Conservation (phyloP, 257 asterid genomes). For the Asclepias syriaca region DNA sequence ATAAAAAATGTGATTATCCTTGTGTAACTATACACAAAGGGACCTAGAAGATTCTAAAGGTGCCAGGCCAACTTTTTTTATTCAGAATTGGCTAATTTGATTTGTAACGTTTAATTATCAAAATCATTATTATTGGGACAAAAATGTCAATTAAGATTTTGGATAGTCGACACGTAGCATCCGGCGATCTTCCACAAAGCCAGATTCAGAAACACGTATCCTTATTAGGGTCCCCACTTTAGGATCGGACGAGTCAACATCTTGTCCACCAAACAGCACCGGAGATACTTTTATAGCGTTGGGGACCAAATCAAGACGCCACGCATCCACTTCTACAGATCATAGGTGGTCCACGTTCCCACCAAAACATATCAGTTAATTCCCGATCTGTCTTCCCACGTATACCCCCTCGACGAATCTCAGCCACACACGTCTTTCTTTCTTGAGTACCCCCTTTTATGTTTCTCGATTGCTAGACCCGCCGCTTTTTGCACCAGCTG, state of each 20-base stretch:
- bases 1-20: no score
- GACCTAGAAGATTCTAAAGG: no score
- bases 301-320: neutral
- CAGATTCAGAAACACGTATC: neutral
- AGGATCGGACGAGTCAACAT: neutral
- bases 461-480: neutral
- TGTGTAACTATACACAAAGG: no score
- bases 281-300: neutral
- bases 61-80: no score
- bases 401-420: neutral
- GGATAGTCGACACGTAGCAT: neutral
- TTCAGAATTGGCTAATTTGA: no score
- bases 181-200: neutral
- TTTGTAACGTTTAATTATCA: no score
- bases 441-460: neutral
- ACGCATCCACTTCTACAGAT: neutral
- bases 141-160: no score
- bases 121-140: no score
- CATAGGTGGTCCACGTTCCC: neutral
- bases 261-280: constrained; percentile 3
- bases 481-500: neutral
- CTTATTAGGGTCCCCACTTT: neutral
- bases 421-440: neutral
- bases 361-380: neutral
- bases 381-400: neutral